A percentile compares a stretch with the other conserved stretches of the same genome.
Conservation (phyloP, 768 basidiomycete genomes). For the Suillus placidus region DNA sequence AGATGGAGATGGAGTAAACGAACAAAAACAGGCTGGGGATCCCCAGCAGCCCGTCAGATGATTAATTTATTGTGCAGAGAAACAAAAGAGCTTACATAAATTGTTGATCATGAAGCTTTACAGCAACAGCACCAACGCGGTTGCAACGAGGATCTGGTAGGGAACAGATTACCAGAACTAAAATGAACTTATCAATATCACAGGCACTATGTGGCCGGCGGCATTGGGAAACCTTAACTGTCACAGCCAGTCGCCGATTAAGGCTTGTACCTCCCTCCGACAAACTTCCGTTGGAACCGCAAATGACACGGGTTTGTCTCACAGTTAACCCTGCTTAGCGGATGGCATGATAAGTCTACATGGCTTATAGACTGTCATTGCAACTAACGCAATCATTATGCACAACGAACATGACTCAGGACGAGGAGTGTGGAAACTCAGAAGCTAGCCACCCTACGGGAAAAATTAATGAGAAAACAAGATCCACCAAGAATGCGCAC, state of each 20-base stretch:
- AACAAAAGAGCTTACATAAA: conserved; percentile 4
- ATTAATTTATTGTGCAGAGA: not conserved
- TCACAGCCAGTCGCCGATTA: not conserved
- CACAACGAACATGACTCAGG: not conserved
- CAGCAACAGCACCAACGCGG: not conserved
- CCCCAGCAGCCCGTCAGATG: not conserved
- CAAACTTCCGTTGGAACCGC: not conserved
- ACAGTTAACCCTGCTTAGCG: not conserved
- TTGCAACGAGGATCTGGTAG: not conserved
- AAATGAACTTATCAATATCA: not conserved
- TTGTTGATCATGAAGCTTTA: not conserved
- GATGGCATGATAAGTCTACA: not conserved
- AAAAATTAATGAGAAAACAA: not conserved
- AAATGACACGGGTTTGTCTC: not conserved
- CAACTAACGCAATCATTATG: not conserved
- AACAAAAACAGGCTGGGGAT: not conserved
- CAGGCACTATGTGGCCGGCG: conserved; percentile 1
- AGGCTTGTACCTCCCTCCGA: not conserved
- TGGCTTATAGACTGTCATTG: not conserved
- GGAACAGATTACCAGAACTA: not conserved
- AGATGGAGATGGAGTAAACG: not conserved
- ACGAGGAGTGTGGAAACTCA: not conserved
- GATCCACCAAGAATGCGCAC: conserved; percentile 1
- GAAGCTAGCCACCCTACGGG: not conserved
- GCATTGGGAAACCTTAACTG: not conserved